Conservation (phyloP, 2,329 filamentous ascomycete species). For the Penicillium sumatraense region DNA sequence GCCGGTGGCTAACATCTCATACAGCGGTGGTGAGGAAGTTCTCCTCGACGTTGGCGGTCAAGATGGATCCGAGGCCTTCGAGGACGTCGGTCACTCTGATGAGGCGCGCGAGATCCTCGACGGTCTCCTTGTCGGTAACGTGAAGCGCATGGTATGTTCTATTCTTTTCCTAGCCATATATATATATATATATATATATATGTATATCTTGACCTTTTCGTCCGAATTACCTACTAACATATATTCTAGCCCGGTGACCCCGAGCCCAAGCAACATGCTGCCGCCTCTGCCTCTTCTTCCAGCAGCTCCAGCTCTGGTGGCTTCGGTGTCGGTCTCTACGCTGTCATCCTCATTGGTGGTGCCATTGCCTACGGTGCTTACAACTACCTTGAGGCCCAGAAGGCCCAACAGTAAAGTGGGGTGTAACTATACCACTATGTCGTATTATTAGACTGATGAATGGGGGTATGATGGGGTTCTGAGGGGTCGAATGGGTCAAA, state of each 20-base stretch:
- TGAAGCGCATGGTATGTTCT: conserved; percentile 77
- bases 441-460: not conserved
- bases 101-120: conserved; percentile 94
- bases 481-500: not conserved
- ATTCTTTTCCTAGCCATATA: not conserved
- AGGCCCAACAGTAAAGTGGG: conserved; percentile 30
- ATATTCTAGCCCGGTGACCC: conserved; percentile 71
- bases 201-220: too few relatives aligned
- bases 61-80: conserved; percentile 96
- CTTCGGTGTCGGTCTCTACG: conserved; percentile 81
- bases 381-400: conserved; percentile 72
- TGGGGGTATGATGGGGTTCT: not conserved
- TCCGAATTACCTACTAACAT: conserved; percentile 1
- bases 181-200: conserved; percentile 3
- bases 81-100: conserved; percentile 98
- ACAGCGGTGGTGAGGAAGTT: conserved; percentile 96
- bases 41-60: conserved; percentile 94
- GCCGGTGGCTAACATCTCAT: conserved; percentile 21
- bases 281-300: conserved; percentile 54
- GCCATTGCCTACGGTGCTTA: conserved; percentile 78
- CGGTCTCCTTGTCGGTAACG: conserved; percentile 70
- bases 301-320: conserved; percentile 40
- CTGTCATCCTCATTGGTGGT: conserved; percentile 76
- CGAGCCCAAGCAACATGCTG: conserved; percentile 64
- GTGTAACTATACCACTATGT: too few relatives aligned